These are phyloP conservation scores for Zymoseptoria ardabiliae DNA, from an alignment of 2,329 filamentous ascomycete genomes.

Conservation along the genomic window DNA sequence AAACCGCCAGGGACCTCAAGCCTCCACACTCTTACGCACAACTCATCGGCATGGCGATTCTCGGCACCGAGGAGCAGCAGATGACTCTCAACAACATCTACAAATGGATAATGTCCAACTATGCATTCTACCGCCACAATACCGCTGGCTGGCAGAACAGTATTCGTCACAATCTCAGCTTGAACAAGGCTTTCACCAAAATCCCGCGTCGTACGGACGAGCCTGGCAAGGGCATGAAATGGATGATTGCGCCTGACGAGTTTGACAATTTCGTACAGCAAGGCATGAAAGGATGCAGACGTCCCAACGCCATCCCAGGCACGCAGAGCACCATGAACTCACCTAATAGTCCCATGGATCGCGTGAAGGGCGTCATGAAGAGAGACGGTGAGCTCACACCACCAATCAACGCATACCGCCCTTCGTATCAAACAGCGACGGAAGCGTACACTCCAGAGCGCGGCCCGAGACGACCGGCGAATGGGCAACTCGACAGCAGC, in stretches of 20 bases:
- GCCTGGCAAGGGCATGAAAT: slow-evolving; percentile 98
- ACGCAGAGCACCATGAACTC: slow-evolving; percentile 29
- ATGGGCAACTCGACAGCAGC: slow-evolving; percentile 15
- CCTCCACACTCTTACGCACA: slow-evolving; percentile 95
- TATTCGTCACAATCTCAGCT: slow-evolving; percentile 88
- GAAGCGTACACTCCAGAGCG: slow-evolving; percentile 50
- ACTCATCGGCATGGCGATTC: slow-evolving; percentile 92
- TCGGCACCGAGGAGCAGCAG: slow-evolving; percentile 78
- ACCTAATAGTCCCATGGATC: slow-evolving; percentile 52
- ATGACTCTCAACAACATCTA: slow-evolving; percentile 90
- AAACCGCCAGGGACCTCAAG: slow-evolving; percentile 84
- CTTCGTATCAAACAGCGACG: slow-evolving; percentile 41
- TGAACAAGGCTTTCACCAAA: slow-evolving; percentile 93
- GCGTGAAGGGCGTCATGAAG: slow-evolving; percentile 38
- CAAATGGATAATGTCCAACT: slow-evolving; percentile 81
- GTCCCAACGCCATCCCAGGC: slow-evolving; percentile 29
- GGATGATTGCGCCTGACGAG: slow-evolving; percentile 80
- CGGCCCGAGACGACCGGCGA: slow-evolving; percentile 36
- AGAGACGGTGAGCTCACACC: slow-evolving; percentile 35
- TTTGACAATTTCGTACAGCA: slow-evolving; percentile 83
- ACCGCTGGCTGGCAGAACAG: slow-evolving; percentile 96
- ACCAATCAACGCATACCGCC: slow-evolving; percentile 33
- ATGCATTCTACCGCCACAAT: slow-evolving; percentile 84
- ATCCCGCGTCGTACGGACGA: slow-evolving; percentile 87
- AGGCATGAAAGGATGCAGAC: slow-evolving; percentile 38